Evolutionary conservation across 805 yeast species (phyloP).

Genomic region (Ogataea glucozyma): DNA sequence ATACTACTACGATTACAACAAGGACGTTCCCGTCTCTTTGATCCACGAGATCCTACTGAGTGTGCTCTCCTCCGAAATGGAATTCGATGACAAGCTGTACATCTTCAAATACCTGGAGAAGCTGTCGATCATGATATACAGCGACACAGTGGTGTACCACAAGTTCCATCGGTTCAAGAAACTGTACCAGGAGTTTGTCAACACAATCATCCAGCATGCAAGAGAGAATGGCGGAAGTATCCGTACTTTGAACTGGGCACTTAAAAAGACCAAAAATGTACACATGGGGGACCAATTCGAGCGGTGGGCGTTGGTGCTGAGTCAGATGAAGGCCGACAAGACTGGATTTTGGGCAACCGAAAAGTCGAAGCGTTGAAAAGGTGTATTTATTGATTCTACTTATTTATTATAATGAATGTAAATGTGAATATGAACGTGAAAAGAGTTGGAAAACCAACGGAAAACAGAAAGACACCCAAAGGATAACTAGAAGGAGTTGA

Average conservation of each 20-base stretch:
- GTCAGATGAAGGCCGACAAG: constrained; percentile 23
- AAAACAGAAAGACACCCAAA: no score
- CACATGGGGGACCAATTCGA: constrained; percentile 12
- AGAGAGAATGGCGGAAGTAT: constrained; percentile 15
- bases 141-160: constrained; percentile 16
- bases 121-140: constrained; percentile 21
- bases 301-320: constrained; percentile 26
- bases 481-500: not conserved
- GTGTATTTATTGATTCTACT: no score
- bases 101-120: constrained; percentile 26
- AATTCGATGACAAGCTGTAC: constrained; percentile 22
- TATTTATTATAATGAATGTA: no score
- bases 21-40: constrained; percentile 26
- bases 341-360: constrained; percentile 34
- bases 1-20: constrained; percentile 24
- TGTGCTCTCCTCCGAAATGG: constrained; percentile 15
- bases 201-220: constrained; percentile 26
- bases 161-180: constrained; percentile 17
- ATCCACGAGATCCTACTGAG: constrained; percentile 31
- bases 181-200: constrained; percentile 21
- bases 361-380: no score
- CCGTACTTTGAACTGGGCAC: constrained; percentile 26
- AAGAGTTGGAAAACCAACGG: no score
- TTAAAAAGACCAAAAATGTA: constrained; percentile 20
- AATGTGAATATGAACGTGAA: no score